Conservation (phyloP, 2,329 filamentous ascomycete genomes). For the Colletotrichum godetiae region DNA sequence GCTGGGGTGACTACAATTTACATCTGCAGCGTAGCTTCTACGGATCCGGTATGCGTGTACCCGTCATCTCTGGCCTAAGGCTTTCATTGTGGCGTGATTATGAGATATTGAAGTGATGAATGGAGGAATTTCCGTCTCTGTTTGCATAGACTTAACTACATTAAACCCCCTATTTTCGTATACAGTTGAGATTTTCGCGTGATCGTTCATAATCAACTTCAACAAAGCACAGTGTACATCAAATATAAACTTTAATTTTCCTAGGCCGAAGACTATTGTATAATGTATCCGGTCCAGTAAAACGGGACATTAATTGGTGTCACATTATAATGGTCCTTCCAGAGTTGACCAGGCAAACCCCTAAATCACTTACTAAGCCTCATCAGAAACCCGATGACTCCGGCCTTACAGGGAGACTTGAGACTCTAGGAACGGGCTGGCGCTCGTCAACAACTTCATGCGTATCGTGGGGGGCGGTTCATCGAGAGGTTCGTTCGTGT, state of each 20-base stretch:
- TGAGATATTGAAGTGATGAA: too few species aligned
- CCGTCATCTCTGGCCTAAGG: neutral
- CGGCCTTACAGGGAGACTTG: neutral
- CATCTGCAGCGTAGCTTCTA: too few species aligned
- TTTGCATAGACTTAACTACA: too few species aligned
- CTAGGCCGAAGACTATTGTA: too few species aligned
- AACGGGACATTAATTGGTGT: neutral
- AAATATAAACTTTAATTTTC: too few species aligned
- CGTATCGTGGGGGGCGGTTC: neutral
- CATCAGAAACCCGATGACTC: neutral
- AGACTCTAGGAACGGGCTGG: neutral
- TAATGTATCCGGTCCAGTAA: neutral
- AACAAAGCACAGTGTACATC: too few species aligned
- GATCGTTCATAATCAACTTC: too few species aligned
- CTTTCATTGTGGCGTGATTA: accelerated
- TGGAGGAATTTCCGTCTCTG: too few species aligned
- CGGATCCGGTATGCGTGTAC: too few species aligned
- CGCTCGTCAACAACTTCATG: neutral
- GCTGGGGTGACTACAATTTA: too few species aligned
- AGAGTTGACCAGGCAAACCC: neutral
- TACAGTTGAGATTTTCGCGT: too few species aligned
- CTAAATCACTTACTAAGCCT: neutral
- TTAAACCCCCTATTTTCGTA: too few species aligned
- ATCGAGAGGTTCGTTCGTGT: neutral
- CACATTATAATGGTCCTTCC: neutral